Percentiles rank a stretch among this genome's conserved stretches.
These are phyloP conservation scores for Petunia secreta DNA, from an alignment of 257 asterid species.

Conservation along the genomic window DNA sequence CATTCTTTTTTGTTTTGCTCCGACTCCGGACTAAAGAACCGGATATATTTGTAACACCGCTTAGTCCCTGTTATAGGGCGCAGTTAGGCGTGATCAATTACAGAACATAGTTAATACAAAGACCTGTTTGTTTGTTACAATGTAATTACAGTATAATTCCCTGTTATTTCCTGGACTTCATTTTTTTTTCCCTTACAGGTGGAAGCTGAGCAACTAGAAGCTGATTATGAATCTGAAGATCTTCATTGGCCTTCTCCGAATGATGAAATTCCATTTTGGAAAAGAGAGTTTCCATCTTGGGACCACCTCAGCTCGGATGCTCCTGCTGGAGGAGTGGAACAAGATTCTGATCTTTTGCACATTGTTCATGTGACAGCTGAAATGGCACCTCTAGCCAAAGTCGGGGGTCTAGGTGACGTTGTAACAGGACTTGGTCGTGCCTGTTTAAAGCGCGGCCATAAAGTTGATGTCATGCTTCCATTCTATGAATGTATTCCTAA, in stretches of 20 bases:
- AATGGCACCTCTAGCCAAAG: slow-evolving; percentile 90
- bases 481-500: slow-evolving; percentile 81
- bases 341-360: slow-evolving; percentile 70
- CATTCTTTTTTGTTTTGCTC: not conserved
- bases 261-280: slow-evolving; percentile 78
- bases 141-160: not conserved
- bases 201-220: slow-evolving; percentile 38
- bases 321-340: slow-evolving; percentile 41
- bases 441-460: slow-evolving; percentile 66
- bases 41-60: too few relatives aligned
- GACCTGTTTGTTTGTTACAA: too few relatives aligned
- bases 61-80: too few relatives aligned
- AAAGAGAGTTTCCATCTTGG: slow-evolving; percentile 66
- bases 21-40: too few relatives aligned
- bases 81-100: too few relatives aligned
- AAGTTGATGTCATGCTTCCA: slow-evolving; percentile 77
- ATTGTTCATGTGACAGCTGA: slow-evolving; percentile 81
- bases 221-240: slow-evolving; percentile 36
- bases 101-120: too few relatives aligned
- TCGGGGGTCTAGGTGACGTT: slow-evolving; percentile 92
- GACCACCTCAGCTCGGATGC: slow-evolving; percentile 45
- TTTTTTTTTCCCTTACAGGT: slow-evolving; percentile 45
- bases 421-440: slow-evolving; percentile 88
- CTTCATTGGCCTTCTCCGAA: slow-evolving; percentile 80
- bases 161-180: slow-evolving; percentile 18